phyloP scores from a whole-genome alignment of 2,329 filamentous ascomycete genomes.

The Mycosphaerella sp. region DNA sequence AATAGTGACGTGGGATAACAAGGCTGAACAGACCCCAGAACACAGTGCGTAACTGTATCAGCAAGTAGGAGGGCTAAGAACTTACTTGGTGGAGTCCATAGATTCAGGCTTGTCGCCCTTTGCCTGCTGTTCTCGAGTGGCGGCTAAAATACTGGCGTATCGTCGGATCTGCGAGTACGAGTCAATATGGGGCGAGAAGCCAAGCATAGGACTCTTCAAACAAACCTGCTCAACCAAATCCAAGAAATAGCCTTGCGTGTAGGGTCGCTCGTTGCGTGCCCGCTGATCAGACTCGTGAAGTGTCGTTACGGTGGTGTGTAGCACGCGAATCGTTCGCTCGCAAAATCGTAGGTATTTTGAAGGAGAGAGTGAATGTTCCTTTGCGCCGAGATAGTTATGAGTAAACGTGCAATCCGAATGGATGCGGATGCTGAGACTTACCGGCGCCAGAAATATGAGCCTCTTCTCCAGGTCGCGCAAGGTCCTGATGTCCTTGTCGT shows the following conservation, averaged over 20 bases:
- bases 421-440: conserved; percentile 59
- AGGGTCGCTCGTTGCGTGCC: conserved; percentile 76
- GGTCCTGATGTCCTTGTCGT: conserved; percentile 78
- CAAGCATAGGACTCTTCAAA: conserved; percentile 18
- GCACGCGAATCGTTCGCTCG: conserved; percentile 80
- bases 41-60: not conserved
- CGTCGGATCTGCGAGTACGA: conserved; percentile 55
- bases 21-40: not conserved
- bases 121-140: conserved; percentile 61
- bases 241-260: conserved; percentile 94
- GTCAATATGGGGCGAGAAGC: conserved; percentile 23
- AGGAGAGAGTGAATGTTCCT: conserved; percentile 65
- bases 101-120: conserved; percentile 49
- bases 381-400: conserved; percentile 57
- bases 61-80: conserved; percentile 14
- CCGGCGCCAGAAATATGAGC: conserved; percentile 81
- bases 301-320: conserved; percentile 81
- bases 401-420: conserved; percentile 56
- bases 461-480: conserved; percentile 93
- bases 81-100: conserved; percentile 47
- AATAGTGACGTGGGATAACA: not conserved
- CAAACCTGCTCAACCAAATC: conserved; percentile 77
- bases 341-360: conserved; percentile 80
- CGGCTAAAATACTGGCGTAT: conserved; percentile 78
- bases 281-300: conserved; percentile 81